Evolutionary conservation across 2,329 filamentous ascomycete genomes (phyloP), one percentile per base, ranked within the genome.

Genomic region (Talaromyces atroroseus): DNA sequence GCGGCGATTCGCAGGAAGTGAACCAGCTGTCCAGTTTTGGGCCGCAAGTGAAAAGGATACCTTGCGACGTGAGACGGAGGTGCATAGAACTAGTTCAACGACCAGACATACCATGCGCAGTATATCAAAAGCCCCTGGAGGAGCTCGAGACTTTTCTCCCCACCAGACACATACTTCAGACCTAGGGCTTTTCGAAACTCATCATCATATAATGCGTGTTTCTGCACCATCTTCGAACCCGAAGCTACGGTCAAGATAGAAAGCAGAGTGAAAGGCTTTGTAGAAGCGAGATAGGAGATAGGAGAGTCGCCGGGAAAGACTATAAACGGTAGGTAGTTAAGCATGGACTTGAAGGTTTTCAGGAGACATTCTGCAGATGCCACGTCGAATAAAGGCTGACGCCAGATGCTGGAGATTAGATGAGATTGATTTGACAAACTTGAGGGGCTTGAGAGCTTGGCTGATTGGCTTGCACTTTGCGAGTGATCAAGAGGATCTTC

Each of bases 141-240:
- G 3, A 56, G 46, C 21, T 56, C 53, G 26, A 56, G 46, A 50
- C 53, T 56, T 11, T 20, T 50, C 38, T 56, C 53, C 4, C 53
- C 53, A 50, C 36, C 53, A 46, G 47, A 56, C 8, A 14, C 53
- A 56, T 56, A 56, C 47, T 56, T 56, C 26, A 56, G 46, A 50
- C 53, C 53, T 11, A 56, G 53, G 18, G 53, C 53, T 50, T 56
- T 56, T 20, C 53, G 53, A 29, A 56, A 56, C 53, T 56, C 53
- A 29, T 56, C 53, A 50, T 56, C 53, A n/a, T 56, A 56, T 46
- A 56, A 45, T 11, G 53, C 47, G 29, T 56, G 53, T 49, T 56
- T 56, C 20, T 56, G 53, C 47, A 56, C 53, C 53, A 56, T 56
- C 36, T 16, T 56, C 3, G 53, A 46, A 46, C 53, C 53, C 16